Percentiles rank a stretch among this genome's conserved stretches.
Evolutionary conservation across 176 grass and related monocot species (phyloP).

Genomic region (Calamus simplicifolius): DNA sequence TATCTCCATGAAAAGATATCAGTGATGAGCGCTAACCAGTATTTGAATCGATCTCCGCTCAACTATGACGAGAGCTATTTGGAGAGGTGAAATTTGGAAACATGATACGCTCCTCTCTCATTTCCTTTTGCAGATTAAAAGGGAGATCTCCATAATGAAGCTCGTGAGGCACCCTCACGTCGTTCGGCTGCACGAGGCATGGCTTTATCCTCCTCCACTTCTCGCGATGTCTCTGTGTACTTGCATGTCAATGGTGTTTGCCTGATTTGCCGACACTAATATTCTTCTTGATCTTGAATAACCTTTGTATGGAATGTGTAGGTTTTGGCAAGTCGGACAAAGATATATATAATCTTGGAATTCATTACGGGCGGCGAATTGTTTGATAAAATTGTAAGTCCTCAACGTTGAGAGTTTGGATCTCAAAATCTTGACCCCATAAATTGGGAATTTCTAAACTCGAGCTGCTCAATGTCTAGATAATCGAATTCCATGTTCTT

Average conservation of each 20-base stretch:
- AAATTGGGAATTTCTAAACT: too few relatives aligned
- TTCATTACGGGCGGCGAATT: slow-evolving; percentile 94
- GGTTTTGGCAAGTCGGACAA: slow-evolving; percentile 93
- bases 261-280: background rate
- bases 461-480: too few relatives aligned
- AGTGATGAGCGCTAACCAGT: too few relatives aligned
- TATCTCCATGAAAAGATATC: too few relatives aligned
- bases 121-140: slow-evolving; percentile 68
- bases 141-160: slow-evolving; percentile 99
- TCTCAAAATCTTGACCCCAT: too few relatives aligned
- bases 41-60: too few relatives aligned
- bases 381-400: slow-evolving; percentile 95
- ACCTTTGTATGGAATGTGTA: slow-evolving; percentile 20
- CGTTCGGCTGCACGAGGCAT: slow-evolving; percentile 78
- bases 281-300: too few relatives aligned
- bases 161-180: slow-evolving; percentile 96
- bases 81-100: too few relatives aligned
- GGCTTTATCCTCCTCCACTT: background rate
- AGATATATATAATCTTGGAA: slow-evolving; percentile 99
- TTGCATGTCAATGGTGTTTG: slow-evolving; percentile 7
- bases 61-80: too few relatives aligned
- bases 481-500: too few relatives aligned
- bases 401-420: slow-evolving; percentile 1
- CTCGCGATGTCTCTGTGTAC: background rate
- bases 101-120: background rate